Evolutionary conservation across 1,284 basidiomycete genomes (phyloP), one percentile per base, ranked within the genome.

Genomic region (Leccinum griseonigrum): DNA sequence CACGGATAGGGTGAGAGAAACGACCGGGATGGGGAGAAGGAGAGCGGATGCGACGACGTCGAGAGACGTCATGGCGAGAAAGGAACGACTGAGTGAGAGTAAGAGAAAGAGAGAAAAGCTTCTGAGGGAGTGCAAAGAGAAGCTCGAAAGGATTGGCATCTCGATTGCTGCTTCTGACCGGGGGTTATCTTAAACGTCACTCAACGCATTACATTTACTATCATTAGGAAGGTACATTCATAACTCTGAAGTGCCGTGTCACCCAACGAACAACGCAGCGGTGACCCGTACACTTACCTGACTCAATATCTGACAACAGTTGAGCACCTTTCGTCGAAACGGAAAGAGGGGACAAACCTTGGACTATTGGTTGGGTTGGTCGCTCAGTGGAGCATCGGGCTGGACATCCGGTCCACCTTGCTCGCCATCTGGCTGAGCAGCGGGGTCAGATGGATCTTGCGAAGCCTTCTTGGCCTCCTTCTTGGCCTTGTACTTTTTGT

Each of bases 401-500:
- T 46, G 16, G 6, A 18, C 34, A 16, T 48, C 53, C n/a, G 62
- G 59, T 16, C 13, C 54, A 6, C 31, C 4, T 6, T 29, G 0
- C 3, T 29, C 9, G 14, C 48, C 26, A 8, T 28, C 11, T 22
- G 48, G 54, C 14, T 54, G 46, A 0, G 52, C 11, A 28, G 18
- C 18, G 6, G 43, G 18, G 11, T 46, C 43, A 22, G 50, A 11
- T 26, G 14, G 26, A 9, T 51, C 50, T 29, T 51, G 50, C 8
- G 50, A 22, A 29, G 48, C 26, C 11, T 16, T 56, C 48, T 61
- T 61, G 57, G 63, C 38, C 38, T 62, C 64, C 51, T 65, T 62
- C 61, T 68, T 70, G 57, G 62, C 67, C 59, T 71, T 73, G 69
- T 74, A 73, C 63, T 71, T 71, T n/a, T 74, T 67, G 48, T 63